Evolutionary conservation across 1,139 yeast genomes (phyloP).

Genomic region (Spathaspora jeffriesii): DNA sequence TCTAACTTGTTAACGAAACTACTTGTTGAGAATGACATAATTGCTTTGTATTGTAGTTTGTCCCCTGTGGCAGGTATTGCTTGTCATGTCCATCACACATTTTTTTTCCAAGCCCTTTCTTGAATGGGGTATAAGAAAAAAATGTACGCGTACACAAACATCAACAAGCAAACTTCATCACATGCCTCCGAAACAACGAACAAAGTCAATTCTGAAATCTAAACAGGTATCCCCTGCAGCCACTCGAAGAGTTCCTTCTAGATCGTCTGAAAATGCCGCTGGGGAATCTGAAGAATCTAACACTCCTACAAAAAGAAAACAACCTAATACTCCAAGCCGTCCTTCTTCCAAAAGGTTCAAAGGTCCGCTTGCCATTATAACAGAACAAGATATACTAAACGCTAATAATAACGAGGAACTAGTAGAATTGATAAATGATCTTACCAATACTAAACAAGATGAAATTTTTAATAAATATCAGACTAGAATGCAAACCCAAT

Average conservation of each 20-base stretch:
- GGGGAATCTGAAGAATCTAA: not conserved
- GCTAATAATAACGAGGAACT: constrained; percentile 28
- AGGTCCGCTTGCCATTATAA: constrained; percentile 14
- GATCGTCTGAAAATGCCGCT: not conserved
- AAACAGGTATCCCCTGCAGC: not conserved
- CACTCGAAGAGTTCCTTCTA: not conserved
- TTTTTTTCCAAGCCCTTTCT: not conserved
- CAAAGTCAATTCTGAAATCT: not conserved
- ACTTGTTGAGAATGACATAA: constrained; percentile 65
- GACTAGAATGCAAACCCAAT: constrained; percentile 25
- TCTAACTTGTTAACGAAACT: constrained; percentile 58
- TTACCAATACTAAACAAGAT: constrained; percentile 38
- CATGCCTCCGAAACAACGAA: not conserved
- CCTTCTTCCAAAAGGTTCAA: constrained; percentile 1
- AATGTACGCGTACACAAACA: not conserved
- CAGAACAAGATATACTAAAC: constrained; percentile 34
- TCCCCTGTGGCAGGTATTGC: no score
- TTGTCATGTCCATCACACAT: constrained; percentile 1
- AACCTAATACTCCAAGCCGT: not conserved
- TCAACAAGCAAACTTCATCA: not conserved
- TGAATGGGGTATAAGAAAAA: not conserved
- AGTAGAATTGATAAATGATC: constrained; percentile 29
- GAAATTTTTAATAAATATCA: constrained; percentile 30
- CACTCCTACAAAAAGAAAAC: not conserved
- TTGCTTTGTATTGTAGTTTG: not conserved